phyloP scores from a whole-genome alignment of 495 filamentous ascomycete genomes.

The Penicillium ochrochloron region DNA sequence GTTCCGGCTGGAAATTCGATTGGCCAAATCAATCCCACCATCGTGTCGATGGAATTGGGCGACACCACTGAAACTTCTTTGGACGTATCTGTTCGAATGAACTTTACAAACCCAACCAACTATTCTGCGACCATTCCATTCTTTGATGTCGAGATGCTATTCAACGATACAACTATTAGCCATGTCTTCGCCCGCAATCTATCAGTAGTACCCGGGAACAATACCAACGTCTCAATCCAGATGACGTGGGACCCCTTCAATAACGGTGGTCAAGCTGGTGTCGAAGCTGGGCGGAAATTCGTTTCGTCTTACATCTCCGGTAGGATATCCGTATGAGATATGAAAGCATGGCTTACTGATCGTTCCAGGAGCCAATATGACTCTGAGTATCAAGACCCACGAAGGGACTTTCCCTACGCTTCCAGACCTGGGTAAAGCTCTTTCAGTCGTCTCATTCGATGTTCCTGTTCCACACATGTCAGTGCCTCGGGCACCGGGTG shows the following conservation, averaged over 20 bases:
- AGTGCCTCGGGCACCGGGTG: constrained; percentile 52
- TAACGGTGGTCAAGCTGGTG: constrained; percentile 61
- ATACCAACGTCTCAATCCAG: constrained; percentile 69
- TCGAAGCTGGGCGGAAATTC: constrained; percentile 67
- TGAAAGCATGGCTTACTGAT: background rate
- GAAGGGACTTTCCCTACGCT: constrained; percentile 71
- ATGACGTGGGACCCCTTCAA: constrained; percentile 73
- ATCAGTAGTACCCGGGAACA: constrained; percentile 66
- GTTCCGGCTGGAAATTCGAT: constrained; percentile 53
- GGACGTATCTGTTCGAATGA: constrained; percentile 68
- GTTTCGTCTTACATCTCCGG: constrained; percentile 88
- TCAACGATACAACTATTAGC: constrained; percentile 74
- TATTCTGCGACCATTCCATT: constrained; percentile 83
- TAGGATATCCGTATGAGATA: constrained; percentile 29
- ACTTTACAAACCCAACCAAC: constrained; percentile 86
- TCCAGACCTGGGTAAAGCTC: constrained; percentile 70
- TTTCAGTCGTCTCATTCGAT: constrained; percentile 69
- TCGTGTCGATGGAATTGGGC: constrained; percentile 68
- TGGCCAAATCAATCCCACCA: constrained; percentile 58
- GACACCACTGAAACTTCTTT: constrained; percentile 71
- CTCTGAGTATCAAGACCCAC: constrained; percentile 71
- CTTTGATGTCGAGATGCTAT: constrained; percentile 72
- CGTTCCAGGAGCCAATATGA: constrained; percentile 71
- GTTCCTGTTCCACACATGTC: constrained; percentile 70
- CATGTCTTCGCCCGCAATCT: constrained; percentile 68